Percentiles rank a stretch among this genome's conserved stretches.
Conservation (phyloP, 2,329 filamentous ascomycete genomes). For the Aspergillus ruber region DNA sequence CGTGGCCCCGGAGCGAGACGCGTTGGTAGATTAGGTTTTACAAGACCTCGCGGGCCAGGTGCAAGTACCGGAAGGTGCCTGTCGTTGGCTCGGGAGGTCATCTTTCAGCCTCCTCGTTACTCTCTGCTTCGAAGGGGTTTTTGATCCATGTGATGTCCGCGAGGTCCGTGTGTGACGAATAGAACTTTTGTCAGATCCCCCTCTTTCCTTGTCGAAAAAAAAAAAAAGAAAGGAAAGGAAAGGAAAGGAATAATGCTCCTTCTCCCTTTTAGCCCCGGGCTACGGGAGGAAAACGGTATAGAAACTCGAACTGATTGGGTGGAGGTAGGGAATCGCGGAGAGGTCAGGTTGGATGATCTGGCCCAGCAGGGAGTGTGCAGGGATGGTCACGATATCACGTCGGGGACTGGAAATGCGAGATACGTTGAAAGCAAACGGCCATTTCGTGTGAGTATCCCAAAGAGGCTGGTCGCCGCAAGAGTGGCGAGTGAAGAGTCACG, state of each 20-base stretch:
- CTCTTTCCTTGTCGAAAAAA: not conserved
- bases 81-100: constrained; percentile 13
- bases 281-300: not conserved
- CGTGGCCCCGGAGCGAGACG: constrained; percentile 23
- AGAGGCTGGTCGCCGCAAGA: not conserved
- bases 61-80: constrained; percentile 23
- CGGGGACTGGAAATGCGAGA: not conserved
- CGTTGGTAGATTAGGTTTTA: constrained; percentile 11
- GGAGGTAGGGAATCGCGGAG: not conserved
- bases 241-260: not conserved
- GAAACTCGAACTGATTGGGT: no score
- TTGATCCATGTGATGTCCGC: not conserved
- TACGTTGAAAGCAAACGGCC: not conserved
- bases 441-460: not conserved
- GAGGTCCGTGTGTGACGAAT: not conserved
- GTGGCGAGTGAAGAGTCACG: not conserved
- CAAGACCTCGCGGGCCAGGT: constrained; percentile 17
- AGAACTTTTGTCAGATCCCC: not conserved
- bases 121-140: not conserved
- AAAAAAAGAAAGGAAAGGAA: not conserved
- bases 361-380: no score
- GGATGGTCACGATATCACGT: not conserved
- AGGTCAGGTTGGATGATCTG: not conserved
- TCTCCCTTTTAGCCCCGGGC: not conserved
- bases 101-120: constrained; percentile 2